Conservation (phyloP, 352 stramenopile genomes). For the Phytophthora syringae region DNA sequence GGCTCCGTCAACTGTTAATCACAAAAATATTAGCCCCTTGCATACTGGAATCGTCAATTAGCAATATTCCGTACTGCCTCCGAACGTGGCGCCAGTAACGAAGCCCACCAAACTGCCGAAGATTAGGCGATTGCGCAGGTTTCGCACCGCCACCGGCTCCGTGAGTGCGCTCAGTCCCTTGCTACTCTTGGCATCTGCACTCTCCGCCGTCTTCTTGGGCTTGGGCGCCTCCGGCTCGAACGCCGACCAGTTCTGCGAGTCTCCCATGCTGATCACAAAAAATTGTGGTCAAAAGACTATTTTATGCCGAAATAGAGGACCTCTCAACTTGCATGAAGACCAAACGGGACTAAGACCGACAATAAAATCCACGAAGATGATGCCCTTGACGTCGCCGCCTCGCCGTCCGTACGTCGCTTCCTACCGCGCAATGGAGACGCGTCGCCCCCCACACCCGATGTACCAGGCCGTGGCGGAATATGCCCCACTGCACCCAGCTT, state of each 20-base stretch:
- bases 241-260: conserved; percentile 85
- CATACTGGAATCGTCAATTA: neutral
- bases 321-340: neutral
- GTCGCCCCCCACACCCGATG: conserved; percentile 5
- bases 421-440: conserved; percentile 11
- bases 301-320: neutral
- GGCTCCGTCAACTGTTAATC: conserved; percentile 60
- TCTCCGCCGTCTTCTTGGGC: conserved; percentile 14
- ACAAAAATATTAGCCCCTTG: neutral
- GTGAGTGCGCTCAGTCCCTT: conserved; percentile 20
- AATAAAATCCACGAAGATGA: conserved; percentile 7
- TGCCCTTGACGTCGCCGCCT: conserved; percentile 27
- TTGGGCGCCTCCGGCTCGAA: conserved; percentile 64
- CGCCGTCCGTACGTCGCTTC: conserved; percentile 14
- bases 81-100: conserved; percentile 79
- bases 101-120: conserved; percentile 84
- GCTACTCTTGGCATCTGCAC: conserved; percentile 1
- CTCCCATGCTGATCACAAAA: conserved; percentile 47
- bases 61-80: conserved; percentile 51
- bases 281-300: conserved; percentile 19
- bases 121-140: conserved; percentile 74
- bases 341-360: neutral
- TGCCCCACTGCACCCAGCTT: neutral
- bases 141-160: conserved; percentile 48
- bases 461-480: conserved; percentile 25